A percentile compares a stretch with the other conserved stretches of the same genome.
Evolutionary conservation across 2,329 filamentous ascomycete genomes (phyloP).

Genomic region (Colletotrichum sp.): DNA sequence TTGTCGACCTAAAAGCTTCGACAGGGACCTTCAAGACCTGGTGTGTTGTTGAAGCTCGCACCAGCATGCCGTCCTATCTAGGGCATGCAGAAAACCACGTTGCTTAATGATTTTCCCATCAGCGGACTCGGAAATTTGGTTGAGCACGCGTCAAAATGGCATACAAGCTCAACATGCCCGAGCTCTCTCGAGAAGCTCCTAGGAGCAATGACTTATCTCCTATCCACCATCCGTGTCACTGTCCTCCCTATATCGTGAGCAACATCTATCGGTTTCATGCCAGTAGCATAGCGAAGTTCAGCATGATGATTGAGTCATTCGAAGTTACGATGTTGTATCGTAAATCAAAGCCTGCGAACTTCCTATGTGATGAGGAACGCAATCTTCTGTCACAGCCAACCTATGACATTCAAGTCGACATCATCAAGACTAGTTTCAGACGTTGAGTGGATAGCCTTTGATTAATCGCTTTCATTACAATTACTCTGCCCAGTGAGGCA

Average conservation of each 20-base stretch:
- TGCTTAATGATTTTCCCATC: too few relatives aligned
- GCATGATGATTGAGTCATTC: too few relatives aligned
- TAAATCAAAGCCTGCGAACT: background rate
- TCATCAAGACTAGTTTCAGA: background rate
- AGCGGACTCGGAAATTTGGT: too few relatives aligned
- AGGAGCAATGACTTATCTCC: too few relatives aligned
- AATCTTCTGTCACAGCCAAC: rapidly evolving
- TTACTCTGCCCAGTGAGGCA: constrained; percentile 47
- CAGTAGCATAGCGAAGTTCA: too few relatives aligned
- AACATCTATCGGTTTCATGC: too few relatives aligned
- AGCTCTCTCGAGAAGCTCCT: too few relatives aligned
- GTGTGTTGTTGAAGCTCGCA: background rate
- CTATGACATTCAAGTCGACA: background rate
- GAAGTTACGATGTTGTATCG: too few relatives aligned
- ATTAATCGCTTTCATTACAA: background rate
- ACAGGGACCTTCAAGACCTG: background rate
- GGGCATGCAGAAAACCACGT: background rate
- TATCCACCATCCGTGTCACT: too few relatives aligned
- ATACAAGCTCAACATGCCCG: too few relatives aligned
- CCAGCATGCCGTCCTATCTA: background rate
- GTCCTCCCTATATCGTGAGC: too few relatives aligned
- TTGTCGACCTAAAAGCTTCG: background rate
- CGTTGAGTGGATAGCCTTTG: background rate
- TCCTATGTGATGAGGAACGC: background rate
- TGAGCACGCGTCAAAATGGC: too few relatives aligned